phyloP scores from a whole-genome alignment of 345 rosid genomes.

The Erucastrum elatum region DNA sequence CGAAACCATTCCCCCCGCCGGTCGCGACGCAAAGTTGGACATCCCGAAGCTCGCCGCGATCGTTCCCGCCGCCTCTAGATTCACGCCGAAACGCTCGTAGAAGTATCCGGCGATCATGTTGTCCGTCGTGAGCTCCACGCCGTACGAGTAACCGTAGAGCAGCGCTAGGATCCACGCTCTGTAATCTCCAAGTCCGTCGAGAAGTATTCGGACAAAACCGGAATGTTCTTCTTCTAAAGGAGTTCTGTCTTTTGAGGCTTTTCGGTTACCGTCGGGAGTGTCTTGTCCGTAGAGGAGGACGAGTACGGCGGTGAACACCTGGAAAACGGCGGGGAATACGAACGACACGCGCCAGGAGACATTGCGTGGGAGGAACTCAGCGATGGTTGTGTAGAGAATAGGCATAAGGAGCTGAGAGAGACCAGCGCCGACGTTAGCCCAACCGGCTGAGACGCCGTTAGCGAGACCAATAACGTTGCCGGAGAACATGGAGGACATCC shows the following conservation, averaged over 20 bases:
- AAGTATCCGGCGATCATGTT: constrained; percentile 74
- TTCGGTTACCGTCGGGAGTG: constrained; percentile 49
- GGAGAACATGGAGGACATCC: constrained; percentile 94
- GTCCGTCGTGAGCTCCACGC: constrained; percentile 73
- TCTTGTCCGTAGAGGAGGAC: constrained; percentile 66
- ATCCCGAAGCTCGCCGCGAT: constrained; percentile 69
- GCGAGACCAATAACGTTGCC: constrained; percentile 66
- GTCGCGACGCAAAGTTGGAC: constrained; percentile 64
- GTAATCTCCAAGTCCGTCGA: constrained; percentile 61
- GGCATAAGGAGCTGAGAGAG: constrained; percentile 80
- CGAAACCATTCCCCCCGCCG: constrained; percentile 72
- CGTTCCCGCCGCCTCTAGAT: constrained; percentile 63
- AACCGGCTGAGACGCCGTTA: constrained; percentile 76
- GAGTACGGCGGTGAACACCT: constrained; percentile 49
- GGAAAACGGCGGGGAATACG: constrained; percentile 61
- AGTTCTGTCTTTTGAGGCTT: neutral
- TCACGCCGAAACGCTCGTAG: constrained; percentile 69
- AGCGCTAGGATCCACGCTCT: constrained; percentile 78
- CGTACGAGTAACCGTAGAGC: constrained; percentile 62
- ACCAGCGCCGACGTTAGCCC: constrained; percentile 83
- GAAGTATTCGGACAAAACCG: constrained; percentile 39
- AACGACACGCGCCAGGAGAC: constrained; percentile 70
- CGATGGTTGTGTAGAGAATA: constrained; percentile 42
- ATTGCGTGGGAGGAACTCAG: constrained; percentile 26
- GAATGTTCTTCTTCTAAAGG: constrained; percentile 19